Conservation (phyloP, 768 basidiomycete genomes). For the Russula olivacea region DNA sequence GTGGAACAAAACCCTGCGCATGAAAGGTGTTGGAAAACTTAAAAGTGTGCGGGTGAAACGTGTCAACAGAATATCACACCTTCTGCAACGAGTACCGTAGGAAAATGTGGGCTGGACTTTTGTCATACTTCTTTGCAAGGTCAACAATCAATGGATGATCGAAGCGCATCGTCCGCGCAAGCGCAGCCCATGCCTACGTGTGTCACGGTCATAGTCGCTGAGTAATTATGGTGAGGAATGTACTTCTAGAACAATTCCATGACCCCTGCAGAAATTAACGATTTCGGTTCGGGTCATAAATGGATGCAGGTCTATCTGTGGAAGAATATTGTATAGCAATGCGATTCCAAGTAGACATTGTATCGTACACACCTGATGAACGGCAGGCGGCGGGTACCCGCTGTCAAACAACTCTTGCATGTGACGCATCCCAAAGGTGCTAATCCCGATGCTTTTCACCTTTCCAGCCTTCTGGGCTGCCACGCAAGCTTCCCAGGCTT, state of each 20-base stretch:
- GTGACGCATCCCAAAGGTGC: conserved; percentile 55
- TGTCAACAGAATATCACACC: conserved; percentile 33
- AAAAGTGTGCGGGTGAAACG: background rate
- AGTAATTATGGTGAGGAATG: conserved; percentile 24
- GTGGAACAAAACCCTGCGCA: conserved; percentile 48
- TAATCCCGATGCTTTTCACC: conserved; percentile 59
- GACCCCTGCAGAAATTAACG: conserved; percentile 50
- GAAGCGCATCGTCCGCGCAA: conserved; percentile 63
- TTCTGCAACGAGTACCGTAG: conserved; percentile 77
- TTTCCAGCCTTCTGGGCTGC: conserved; percentile 57
- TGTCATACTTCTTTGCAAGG: conserved; percentile 46
- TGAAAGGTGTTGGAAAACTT: background rate
- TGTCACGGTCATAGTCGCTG: background rate
- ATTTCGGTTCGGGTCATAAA: conserved; percentile 64
- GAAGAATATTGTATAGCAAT: conserved; percentile 5
- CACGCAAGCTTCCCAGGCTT: conserved; percentile 61
- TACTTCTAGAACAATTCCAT: conserved; percentile 59
- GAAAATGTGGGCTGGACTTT: conserved; percentile 52
- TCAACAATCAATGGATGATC: conserved; percentile 45
- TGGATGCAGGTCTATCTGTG: conserved; percentile 53
- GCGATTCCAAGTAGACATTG: background rate
- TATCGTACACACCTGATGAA: conserved; percentile 49
- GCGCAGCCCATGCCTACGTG: conserved; percentile 63
- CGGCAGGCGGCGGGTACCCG: conserved; percentile 44
- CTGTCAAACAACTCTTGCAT: conserved; percentile 47